Conservation (phyloP, 495 filamentous ascomycete genomes). For the Annulohypoxylon nitens region DNA sequence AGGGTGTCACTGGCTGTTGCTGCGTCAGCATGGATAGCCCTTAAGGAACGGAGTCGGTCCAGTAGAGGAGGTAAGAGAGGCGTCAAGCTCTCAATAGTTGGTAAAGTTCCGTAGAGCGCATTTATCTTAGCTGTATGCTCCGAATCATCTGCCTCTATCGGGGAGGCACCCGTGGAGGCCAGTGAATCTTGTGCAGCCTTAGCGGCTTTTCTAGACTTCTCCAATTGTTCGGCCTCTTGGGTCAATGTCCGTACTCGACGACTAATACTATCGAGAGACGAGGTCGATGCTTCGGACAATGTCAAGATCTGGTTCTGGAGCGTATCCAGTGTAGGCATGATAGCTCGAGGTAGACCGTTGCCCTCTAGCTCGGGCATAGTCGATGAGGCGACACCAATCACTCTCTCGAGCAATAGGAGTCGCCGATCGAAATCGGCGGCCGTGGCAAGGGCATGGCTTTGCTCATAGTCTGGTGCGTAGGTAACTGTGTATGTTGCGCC, state of each 20-base stretch:
- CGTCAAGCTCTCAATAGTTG: constrained; percentile 87
- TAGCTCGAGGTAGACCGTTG: constrained; percentile 68
- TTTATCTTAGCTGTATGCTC: constrained; percentile 89
- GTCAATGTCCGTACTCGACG: constrained; percentile 79
- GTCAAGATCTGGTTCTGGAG: constrained; percentile 79
- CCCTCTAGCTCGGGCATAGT: constrained; percentile 73
- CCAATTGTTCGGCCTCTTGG: constrained; percentile 82
- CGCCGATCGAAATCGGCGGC: constrained; percentile 90
- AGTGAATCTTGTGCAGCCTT: constrained; percentile 73
- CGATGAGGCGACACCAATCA: constrained; percentile 80
- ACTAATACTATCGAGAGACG: constrained; percentile 80
- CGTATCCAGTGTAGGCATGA: constrained; percentile 83
- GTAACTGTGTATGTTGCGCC: constrained; percentile 65
- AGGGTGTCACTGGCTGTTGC: constrained; percentile 86
- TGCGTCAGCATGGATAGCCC: constrained; percentile 87
- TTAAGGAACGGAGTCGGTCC: constrained; percentile 84
- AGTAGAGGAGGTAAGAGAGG: constrained; percentile 88
- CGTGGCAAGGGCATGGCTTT: constrained; percentile 77
- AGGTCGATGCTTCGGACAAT: constrained; percentile 71
- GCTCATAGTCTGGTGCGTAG: constrained; percentile 68
- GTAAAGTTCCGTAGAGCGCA: constrained; percentile 88
- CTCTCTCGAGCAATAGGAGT: constrained; percentile 80
- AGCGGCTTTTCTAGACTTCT: constrained; percentile 77
- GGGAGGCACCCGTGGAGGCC: constrained; percentile 58
- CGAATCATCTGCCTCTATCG: constrained; percentile 60